Evolutionary conservation across 2,329 filamentous ascomycete species (phyloP).

Genomic region (Zelopaecilomyces penicillatus): DNA sequence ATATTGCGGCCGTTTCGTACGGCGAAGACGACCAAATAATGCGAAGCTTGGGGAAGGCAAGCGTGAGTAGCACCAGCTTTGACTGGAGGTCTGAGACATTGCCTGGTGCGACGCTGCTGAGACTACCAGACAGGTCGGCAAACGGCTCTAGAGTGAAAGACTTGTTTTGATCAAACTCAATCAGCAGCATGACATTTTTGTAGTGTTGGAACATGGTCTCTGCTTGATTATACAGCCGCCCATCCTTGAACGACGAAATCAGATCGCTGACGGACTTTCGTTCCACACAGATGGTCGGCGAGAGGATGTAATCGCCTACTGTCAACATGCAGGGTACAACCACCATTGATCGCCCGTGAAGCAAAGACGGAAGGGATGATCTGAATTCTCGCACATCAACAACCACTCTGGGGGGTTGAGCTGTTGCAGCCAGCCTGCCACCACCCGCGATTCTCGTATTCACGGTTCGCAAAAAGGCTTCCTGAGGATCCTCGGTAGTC

Average conservation of each 20-base stretch:
- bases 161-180: conserved; percentile 96
- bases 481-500: conserved; percentile 70
- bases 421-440: conserved; percentile 73
- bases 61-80: conserved; percentile 83
- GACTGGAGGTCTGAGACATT: conserved; percentile 70
- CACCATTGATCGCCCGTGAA: conserved; percentile 81
- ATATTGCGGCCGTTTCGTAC: conserved; percentile 96
- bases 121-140: conserved; percentile 55
- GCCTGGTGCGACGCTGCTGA: conserved; percentile 54
- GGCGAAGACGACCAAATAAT: conserved; percentile 92
- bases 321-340: conserved; percentile 93
- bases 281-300: conserved; percentile 85
- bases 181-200: conserved; percentile 79
- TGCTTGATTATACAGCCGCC: conserved; percentile 82
- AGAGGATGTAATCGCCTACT: conserved; percentile 92
- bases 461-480: conserved; percentile 85
- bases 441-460: conserved; percentile 96
- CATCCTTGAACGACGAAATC: conserved; percentile 85
- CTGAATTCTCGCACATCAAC: conserved; percentile 96
- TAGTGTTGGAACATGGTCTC: conserved; percentile 95
- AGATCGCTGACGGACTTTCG: conserved; percentile 89
- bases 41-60: conserved; percentile 81
- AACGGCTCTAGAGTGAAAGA: conserved; percentile 88
- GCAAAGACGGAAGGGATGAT: conserved; percentile 79
- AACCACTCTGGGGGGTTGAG: conserved; percentile 80